Evolutionary conservation across 2,329 filamentous ascomycete species (phyloP).

Genomic region (Hypoxylon sp.): DNA sequence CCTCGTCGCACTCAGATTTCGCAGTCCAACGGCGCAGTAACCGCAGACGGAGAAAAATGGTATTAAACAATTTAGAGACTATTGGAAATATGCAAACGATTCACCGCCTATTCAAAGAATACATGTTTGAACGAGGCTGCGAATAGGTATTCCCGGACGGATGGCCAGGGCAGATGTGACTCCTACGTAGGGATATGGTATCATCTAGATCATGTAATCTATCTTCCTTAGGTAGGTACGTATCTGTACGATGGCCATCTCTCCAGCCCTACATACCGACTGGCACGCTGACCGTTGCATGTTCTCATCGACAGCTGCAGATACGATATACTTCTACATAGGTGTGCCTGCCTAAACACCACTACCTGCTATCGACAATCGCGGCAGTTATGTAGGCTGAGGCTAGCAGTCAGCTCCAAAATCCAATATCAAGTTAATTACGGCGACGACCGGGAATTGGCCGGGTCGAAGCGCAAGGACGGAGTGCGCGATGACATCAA

Average conservation of each 20-base stretch:
- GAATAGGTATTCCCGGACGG: slow-evolving; percentile 16
- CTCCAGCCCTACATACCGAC: slow-evolving; percentile 32
- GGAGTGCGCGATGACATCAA: slow-evolving; percentile 16
- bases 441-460: neutral
- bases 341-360: neutral
- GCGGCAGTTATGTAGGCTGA: neutral
- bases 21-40: slow-evolving; percentile 20
- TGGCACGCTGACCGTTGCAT: slow-evolving; percentile 28
- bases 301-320: slow-evolving; percentile 4
- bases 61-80: slow-evolving; percentile 23
- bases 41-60: slow-evolving; percentile 6
- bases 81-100: slow-evolving; percentile 22
- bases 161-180: slow-evolving; percentile 15
- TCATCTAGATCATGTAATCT: slow-evolving; percentile 32
- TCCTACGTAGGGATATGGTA: slow-evolving; percentile 14
- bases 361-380: neutral
- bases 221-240: too few relatives aligned
- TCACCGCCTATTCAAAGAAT: slow-evolving; percentile 29
- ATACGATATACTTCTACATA: neutral
- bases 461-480: slow-evolving; percentile 1
- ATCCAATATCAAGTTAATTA: slow-evolving; percentile 9
- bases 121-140: slow-evolving; percentile 4
- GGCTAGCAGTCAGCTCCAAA: slow-evolving; percentile 1
- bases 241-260: slow-evolving; percentile 2
- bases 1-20: slow-evolving; percentile 14